Evolutionary conservation across 2,329 filamentous ascomycete genomes (phyloP).

Genomic region (Epichloe gansuensis): DNA sequence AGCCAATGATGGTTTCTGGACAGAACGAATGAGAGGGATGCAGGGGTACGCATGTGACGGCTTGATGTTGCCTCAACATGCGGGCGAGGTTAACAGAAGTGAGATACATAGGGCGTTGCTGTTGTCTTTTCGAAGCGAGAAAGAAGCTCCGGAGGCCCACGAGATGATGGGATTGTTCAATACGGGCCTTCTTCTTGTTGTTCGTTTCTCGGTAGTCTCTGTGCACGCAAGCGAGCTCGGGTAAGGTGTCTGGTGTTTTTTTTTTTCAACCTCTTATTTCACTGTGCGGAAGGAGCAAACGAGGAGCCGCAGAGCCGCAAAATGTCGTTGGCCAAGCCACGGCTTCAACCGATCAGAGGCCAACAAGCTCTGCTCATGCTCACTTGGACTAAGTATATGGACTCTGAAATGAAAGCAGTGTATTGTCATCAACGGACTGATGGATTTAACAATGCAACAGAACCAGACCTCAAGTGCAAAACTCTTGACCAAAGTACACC

Average conservation of each 20-base stretch:
- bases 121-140: neutral
- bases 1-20: neutral
- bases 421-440: neutral
- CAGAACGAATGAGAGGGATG: neutral
- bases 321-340: neutral
- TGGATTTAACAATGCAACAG: neutral
- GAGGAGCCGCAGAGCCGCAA: neutral
- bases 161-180: neutral
- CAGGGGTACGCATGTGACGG: neutral
- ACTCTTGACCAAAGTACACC: neutral
- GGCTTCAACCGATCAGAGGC: neutral
- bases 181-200: neutral
- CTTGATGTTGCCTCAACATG: neutral
- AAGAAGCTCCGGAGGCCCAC: neutral
- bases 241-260: neutral
- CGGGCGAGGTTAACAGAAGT: neutral
- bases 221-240: slow-evolving; percentile 2
- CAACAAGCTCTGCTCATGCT: slow-evolving; percentile 1
- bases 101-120: neutral
- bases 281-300: slow-evolving; percentile 7
- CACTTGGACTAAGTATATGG: neutral
- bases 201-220: neutral
- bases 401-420: neutral
- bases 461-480: neutral
- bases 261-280: neutral